Evolutionary conservation across 116 monocot species (phyloP), one percentile per base, ranked within the genome.

Genomic region (Iris pallida): DNA sequence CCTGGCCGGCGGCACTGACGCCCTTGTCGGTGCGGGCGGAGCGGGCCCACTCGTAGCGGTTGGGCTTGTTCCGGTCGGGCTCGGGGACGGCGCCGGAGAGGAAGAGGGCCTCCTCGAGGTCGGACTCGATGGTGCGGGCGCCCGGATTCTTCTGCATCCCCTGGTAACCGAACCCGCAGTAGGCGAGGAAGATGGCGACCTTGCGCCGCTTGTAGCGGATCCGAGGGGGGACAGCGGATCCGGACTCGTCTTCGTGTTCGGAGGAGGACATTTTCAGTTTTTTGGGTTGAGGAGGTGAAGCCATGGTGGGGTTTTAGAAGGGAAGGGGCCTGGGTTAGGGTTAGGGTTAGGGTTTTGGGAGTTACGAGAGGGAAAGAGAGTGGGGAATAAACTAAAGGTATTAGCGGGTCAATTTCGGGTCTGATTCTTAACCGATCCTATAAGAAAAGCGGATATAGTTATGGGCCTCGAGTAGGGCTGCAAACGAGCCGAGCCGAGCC

Each of bases 131-230:
- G 72, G 93, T 99, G 66, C 80, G 83, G 12, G 98, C 98, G 41
- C 93, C 93, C 4, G 98, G 98, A 60, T 99, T 99, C 80, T 99
- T 99, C 77, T 99, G 98, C 98, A 99, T 99, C 20, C 98, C 98
- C 58, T 99, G 98, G 84, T 99, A 99, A 0, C 93, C 93, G 7
- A 70, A 63, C 45, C 98, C 93, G 76, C 93, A 90, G 74, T 98
- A 93, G 15, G 76, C 88, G 13, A 98, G 65, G 73, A 93, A 83
- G 63, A 98, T 88, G 40, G 93, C 98, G 16, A 93, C 66, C 66
- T 93, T 98, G 15, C 93, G 93, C 48, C 98, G 90, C 66, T 93
- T 93, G 86, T 85, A 88, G 7, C 82, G 72, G 30, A 65, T 73
- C 42, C 66, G 66, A 41, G 66, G 61, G 30, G 62, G 68, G 45